Evolutionary conservation across 768 basidiomycete species (phyloP), one percentile per base, ranked within the genome.

Genomic region (Galerina marginata): DNA sequence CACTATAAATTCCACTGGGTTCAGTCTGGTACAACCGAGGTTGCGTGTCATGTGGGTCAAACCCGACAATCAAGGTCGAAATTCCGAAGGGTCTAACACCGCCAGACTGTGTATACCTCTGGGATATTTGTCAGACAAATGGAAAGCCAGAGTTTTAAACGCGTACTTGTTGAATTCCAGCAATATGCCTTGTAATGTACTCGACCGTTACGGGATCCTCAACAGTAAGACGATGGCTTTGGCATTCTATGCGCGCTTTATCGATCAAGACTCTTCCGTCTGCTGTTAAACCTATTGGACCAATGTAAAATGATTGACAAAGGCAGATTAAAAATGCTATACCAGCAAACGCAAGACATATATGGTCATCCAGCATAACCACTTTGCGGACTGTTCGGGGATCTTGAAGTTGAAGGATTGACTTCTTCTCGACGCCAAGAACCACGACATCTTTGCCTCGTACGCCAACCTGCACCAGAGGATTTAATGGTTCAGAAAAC

Each of bases 61-160:
- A 99, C 46, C 97, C 97, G 64, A 98, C 87, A 63, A 99, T 92
- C 51, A 99, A 84, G 9, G 96, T 98, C 12, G 96, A 96, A 67
- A 99, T 95, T 66, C 97, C 97, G 70, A 99, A 99, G 26, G 97
- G 97, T 58, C 97, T 86, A 53, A 97, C 95, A 81, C 97, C 97
- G 63, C 97, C 97, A 10, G 96, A 97, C 83, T 99, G 97, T 12
- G 97, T 99, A 79, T 99, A 99, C 74, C 88, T 86, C 95, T 96
- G 68, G 9, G 36, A 37, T 33, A 42, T 53, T 12, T 59, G 33
- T 50, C 53, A 49, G 50, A 39, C 33, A 33, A 52, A 40, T 14
- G 23, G 23, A 23, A 50, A 26, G 40, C 15, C 54, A 56, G 29
- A 50, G 10, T 2, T 23, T 40, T 12, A 25, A 29, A 37, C 16